Conservation (phyloP, 495 filamentous ascomycete species). For the Penicillium cinerascens region DNA sequence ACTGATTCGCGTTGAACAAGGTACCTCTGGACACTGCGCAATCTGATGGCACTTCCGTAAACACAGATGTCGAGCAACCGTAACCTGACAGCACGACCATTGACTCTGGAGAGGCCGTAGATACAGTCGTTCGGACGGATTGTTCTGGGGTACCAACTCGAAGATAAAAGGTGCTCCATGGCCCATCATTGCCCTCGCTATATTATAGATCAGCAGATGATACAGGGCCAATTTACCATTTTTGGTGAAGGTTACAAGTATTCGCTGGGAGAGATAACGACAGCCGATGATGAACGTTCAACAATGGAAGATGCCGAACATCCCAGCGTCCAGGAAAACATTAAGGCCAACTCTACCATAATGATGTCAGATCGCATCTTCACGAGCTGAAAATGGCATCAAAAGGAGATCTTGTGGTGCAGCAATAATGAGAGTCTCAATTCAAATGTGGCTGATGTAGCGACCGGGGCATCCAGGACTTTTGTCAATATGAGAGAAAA, state of each 20-base stretch:
- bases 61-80: conserved; percentile 18
- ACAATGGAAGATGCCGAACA: conserved; percentile 1
- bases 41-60: conserved; percentile 10
- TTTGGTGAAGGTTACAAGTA: conserved; percentile 13
- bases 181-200: conserved; percentile 23
- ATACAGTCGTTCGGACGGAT: conserved; percentile 15
- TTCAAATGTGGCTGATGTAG: conserved; percentile 9
- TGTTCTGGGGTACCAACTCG: conserved; percentile 17
- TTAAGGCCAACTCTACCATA: background rate
- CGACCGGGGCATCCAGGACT: conserved; percentile 3
- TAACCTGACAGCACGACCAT: conserved; percentile 21
- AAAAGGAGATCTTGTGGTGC: background rate
- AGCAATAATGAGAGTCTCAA: background rate
- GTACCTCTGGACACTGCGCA: conserved; percentile 20
- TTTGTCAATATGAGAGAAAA: too few species aligned
- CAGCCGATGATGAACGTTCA: conserved; percentile 11
- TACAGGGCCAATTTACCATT: background rate
- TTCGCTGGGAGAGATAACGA: conserved; percentile 17
- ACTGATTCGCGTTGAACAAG: conserved; percentile 15
- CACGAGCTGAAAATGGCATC: background rate
- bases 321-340: background rate
- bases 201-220: background rate
- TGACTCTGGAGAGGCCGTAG: conserved; percentile 22
- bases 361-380: conserved; percentile 1
- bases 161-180: conserved; percentile 22